A percentile compares a stretch with the other conserved stretches of the same genome.
Conservation (phyloP, 2,329 filamentous ascomycete species). For the Periconia digitata region DNA sequence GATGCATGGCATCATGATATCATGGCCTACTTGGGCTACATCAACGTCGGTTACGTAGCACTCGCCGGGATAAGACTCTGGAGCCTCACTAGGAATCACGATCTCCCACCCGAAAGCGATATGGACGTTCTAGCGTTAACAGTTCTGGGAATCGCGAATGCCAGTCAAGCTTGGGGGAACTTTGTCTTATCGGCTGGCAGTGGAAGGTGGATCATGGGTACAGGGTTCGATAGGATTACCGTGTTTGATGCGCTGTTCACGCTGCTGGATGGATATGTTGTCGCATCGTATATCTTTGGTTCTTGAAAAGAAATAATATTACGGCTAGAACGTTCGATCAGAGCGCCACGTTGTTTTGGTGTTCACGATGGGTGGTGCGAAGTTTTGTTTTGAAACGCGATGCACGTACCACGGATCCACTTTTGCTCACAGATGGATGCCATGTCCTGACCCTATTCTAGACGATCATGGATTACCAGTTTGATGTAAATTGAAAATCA, state of each 20-base stretch:
- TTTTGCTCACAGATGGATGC: too few relatives aligned
- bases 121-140: slow-evolving; percentile 1
- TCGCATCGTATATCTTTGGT: neutral
- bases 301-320: neutral
- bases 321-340: neutral
- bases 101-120: neutral
- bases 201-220: slow-evolving; percentile 3
- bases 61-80: neutral
- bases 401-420: neutral
- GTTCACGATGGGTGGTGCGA: neutral
- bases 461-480: too few relatives aligned
- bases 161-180: slow-evolving; percentile 1
- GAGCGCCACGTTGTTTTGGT: neutral
- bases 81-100: neutral
- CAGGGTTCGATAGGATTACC: neutral
- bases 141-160: slow-evolving; percentile 2
- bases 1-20: slow-evolving; percentile 2
- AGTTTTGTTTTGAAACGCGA: neutral
- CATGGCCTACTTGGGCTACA: slow-evolving; percentile 4
- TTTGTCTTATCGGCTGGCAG: neutral
- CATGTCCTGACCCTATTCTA: too few relatives aligned
- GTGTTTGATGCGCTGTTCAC: slow-evolving; percentile 3
- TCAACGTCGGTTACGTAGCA: slow-evolving; percentile 1
- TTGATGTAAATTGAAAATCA: too few relatives aligned
- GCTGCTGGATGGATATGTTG: neutral